Evolutionary conservation across 805 yeast genomes (phyloP), one percentile per base, ranked within the genome.

Genomic region (Starmerella ratchasimensis): DNA sequence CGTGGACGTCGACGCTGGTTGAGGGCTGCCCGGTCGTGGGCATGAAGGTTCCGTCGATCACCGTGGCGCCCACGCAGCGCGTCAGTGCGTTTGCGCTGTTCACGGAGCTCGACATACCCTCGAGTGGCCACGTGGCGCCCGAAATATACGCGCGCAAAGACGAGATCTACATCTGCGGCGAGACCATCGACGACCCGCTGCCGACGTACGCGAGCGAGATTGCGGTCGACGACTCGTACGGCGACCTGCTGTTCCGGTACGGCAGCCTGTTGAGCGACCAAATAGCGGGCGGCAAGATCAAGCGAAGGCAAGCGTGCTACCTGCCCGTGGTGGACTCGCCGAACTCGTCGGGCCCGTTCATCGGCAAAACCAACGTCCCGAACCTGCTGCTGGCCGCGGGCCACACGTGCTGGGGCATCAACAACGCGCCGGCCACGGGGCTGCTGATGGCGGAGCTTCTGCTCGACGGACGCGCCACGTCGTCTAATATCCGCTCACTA

Each of bases 341-440:
- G 1, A 79, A 93, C 4, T 72, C 82, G 28, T 73, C 88, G 2
- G 98, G 98, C 5, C 98, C 98, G 0, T 64, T 90, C 37, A 76
- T 88, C 49, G 98, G 98, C 32, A 88, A 81, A 50, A 88, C 97
- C 0, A 84, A 84, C 52, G 93, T 86, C 6, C 72, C 70, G 17
- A 75, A 76, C 43, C 62, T 88, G 43, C 80, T 64, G 50, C 58
- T 88, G 39, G 94, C 95, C 2, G 72, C 88, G 13, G 98, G 97
- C 0, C 98, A 88, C 59, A 80, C 94, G 13, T 90, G 97, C 61
- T 88, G 98, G 98, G 98, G 98, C 17, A 90, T 88, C 45, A 90
- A 88, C 61, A 88, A 90, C 58, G 95, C 95, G 0, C 96, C 96
- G 1, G 96, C 80, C 3, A 86, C 96, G 0, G 98, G 98, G n/a